Evolutionary conservation across 345 rosid species (phyloP), one percentile per base, ranked within the genome.

Genomic region (Carallia pectinifolia): DNA sequence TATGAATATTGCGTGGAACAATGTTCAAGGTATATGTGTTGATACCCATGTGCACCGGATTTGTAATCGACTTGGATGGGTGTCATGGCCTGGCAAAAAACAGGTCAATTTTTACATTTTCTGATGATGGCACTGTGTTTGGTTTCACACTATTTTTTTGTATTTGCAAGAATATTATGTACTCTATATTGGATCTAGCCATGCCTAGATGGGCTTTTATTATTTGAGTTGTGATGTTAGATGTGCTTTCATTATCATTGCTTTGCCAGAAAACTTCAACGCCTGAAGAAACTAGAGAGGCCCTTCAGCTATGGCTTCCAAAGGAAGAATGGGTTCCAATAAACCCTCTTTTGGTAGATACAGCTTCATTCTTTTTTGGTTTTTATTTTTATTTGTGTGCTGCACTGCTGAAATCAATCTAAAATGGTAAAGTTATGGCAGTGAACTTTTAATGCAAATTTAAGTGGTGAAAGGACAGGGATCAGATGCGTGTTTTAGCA

Each of bases 1-100:
- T 70, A 91, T 94, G 96, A 88, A 88, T 79, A 68, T 88, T 68
- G 97, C 85, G 0, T 94, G 98, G 98, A 70, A 90, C 69, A 83
- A 87, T 82, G 95, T 88, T 70, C 93, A 88, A 62, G 98, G 98
- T 58, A 91, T 94, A 74, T 94, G 96, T 37, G 97, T 94, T 50
- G 98, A 94, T 76, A 91, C 98, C 38, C 98, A 90, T 70, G 96
- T 91, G 69, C 98, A 91, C 75, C 93, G 97, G 67, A 94, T 91
- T 67, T 81, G 95, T 79, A 94, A 91, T 74, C 83, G 98, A 65
- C 97, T 94, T 66, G 97, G 96, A 58, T 94, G 98, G 98, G 98
- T 94, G 62, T 80, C 86, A 67, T 81, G 79, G 73, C 80, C 74
- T 58, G 89, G 90, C 81, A 83, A 87, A 50, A 87, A 84, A 68